Base-by-base conservation (phyloP, 176 grass and related monocot species). In the Pharus latifolius region DNA sequence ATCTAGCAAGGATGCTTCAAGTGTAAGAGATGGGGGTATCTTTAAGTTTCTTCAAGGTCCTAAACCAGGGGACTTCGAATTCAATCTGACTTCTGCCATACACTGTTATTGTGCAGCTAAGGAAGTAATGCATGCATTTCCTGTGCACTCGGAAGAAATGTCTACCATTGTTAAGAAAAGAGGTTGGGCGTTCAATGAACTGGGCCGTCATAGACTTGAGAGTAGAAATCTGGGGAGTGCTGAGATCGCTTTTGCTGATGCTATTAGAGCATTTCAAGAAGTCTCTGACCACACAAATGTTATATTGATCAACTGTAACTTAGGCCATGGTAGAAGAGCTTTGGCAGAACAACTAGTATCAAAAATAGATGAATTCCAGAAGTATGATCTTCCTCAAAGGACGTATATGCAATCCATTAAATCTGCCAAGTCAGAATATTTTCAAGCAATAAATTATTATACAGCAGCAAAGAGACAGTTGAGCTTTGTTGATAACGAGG, bases 261-360 rank as follows among this genome's bases (percentile, higher is more conserved):
- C 95, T 64, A 78, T 94, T 69, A 77, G 82, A 81, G 85, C 82
- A 84, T 99, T 99, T 94, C 80, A 88, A 75, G 84, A 94, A 59
- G 90, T 92, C 61, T 83, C 44, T 56, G 95, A 99, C 49, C 79
- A 94, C 75, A 81, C 82, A 49, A 99, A 99, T 78, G 76, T 99
- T 44, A 94, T 99, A 88, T 76, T 99, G 64, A 99, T 99, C 62
- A 94, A 94, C 67, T 99, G 90, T 72, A 99, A 99, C 52, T 88
- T 94, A 65, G 95, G 90, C 43, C 90, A 99, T 76, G 95, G 95
- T 68, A 91, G 95, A 90, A 91, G 95, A 80, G 87, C 95, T 73
- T 88, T 88, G 81, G 95, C 90, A 27, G 95, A 99, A 84, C 79
- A 99, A 60, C 67, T 83, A 49, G 79, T 88, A 23, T 82, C 79